Percentiles rank a stretch among this genome's conserved stretches.
Evolutionary conservation across 106 monocot genomes (phyloP).

Genomic region (Platanthera guangdongensis): DNA sequence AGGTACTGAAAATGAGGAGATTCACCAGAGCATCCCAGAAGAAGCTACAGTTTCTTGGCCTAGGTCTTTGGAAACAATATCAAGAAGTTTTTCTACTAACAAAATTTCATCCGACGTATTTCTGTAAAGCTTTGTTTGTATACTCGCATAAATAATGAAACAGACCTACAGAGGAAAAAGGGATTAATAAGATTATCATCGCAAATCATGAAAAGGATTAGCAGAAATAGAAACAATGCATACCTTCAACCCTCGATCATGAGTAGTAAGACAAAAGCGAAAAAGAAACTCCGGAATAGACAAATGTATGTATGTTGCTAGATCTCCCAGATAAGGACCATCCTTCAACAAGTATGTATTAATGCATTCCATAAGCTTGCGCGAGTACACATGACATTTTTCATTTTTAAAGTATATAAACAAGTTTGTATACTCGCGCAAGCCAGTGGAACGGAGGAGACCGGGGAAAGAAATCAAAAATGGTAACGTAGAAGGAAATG

Average conservation of each 20-base stretch:
- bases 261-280: conserved; percentile 62
- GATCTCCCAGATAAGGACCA: conserved; percentile 75
- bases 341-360: conserved; percentile 77
- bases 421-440: no score
- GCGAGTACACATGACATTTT: no score
- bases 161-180: conserved; percentile 32
- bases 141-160: conserved; percentile 60
- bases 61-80: conserved; percentile 70
- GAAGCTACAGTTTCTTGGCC: conserved; percentile 34
- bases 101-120: conserved; percentile 26
- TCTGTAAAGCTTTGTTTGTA: conserved; percentile 50
- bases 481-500: no score
- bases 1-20: background rate
- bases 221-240: background rate
- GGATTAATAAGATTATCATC: background rate
- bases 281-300: conserved; percentile 62
- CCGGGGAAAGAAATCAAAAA: no score
- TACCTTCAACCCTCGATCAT: conserved; percentile 75
- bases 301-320: conserved; percentile 56
- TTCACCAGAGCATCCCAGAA: conserved; percentile 32
- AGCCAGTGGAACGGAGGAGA: no score
- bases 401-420: no score
- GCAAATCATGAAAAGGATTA: conserved; percentile 7
- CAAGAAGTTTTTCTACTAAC: conserved; percentile 52
- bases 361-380: conserved; percentile 87